Conservation (phyloP, 331 rosid species). For the Cydonia oblonga region DNA sequence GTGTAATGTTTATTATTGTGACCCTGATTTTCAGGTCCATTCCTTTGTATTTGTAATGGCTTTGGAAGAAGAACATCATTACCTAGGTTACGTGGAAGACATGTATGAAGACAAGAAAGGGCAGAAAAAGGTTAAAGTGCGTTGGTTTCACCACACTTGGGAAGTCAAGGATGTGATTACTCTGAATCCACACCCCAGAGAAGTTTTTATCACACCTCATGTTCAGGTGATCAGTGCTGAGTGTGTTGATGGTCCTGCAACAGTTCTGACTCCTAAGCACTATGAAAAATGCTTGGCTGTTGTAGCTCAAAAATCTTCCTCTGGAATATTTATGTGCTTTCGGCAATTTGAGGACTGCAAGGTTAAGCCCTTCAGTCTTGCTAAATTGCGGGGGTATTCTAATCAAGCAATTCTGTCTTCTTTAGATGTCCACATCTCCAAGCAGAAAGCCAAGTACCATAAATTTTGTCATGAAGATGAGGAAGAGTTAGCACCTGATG, state of each 20-base stretch:
- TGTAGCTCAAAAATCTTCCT: slow-evolving; percentile 20
- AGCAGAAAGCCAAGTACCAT: slow-evolving; percentile 20
- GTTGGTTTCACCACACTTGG: slow-evolving; percentile 66
- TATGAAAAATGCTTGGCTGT: slow-evolving; percentile 41
- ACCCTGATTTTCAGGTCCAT: slow-evolving; percentile 47
- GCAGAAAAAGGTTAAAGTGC: slow-evolving; percentile 60
- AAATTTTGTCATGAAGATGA: slow-evolving; percentile 29
- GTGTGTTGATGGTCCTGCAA: slow-evolving; percentile 70
- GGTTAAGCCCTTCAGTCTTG: slow-evolving; percentile 55
- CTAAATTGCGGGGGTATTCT: slow-evolving; percentile 55
- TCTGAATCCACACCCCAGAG: slow-evolving; percentile 49
- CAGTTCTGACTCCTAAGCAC: slow-evolving; percentile 66
- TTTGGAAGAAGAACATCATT: slow-evolving; percentile 49
- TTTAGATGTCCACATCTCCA: slow-evolving; percentile 26
- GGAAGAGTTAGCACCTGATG: slow-evolving; percentile 29
- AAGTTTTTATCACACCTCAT: slow-evolving; percentile 74
- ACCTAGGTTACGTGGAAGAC: slow-evolving; percentile 85
- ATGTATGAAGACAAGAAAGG: slow-evolving; percentile 77
- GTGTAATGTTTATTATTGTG: not conserved
- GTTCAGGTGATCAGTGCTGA: slow-evolving; percentile 77
- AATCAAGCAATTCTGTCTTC: slow-evolving; percentile 49
- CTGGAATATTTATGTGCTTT: slow-evolving; percentile 51
- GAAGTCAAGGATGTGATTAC: slow-evolving; percentile 47
- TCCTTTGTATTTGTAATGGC: slow-evolving; percentile 69
- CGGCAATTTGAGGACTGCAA: slow-evolving; percentile 52